Conservation (phyloP, 1,139 yeast genomes). For the Pichia sp. region DNA sequence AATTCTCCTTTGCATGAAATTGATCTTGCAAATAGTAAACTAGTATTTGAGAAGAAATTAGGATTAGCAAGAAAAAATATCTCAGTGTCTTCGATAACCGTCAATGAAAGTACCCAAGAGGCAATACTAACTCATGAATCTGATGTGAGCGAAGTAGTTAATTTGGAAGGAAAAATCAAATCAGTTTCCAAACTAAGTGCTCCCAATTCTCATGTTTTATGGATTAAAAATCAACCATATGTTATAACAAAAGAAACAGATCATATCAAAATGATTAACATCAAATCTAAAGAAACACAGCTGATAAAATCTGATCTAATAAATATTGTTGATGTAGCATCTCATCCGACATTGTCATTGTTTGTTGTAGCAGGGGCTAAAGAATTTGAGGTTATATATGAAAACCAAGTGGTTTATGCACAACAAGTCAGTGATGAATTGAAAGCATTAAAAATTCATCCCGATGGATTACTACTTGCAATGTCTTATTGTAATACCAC, state of each 20-base stretch:
- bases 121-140: slow-evolving; percentile 3
- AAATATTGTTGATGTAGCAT: neutral
- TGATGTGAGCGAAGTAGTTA: slow-evolving; percentile 5
- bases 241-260: slow-evolving; percentile 1
- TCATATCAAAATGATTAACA: neutral
- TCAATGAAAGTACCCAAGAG: slow-evolving; percentile 1
- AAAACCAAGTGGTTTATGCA: slow-evolving; percentile 5
- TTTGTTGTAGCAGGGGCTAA: slow-evolving; percentile 15
- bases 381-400: slow-evolving; percentile 15
- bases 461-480: slow-evolving; percentile 59
- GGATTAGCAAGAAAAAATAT: slow-evolving; percentile 1
- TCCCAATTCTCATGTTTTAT: slow-evolving; percentile 4
- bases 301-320: neutral
- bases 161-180: slow-evolving; percentile 3
- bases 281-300: slow-evolving; percentile 2
- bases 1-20: slow-evolving; percentile 3
- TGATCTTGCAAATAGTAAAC: neutral
- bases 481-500: slow-evolving; percentile 35
- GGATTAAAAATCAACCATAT: slow-evolving; percentile 10
- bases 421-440: slow-evolving; percentile 7
- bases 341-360: slow-evolving; percentile 24
- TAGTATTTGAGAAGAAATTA: slow-evolving; percentile 1
- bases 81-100: neutral
- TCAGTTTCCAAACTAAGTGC: slow-evolving; percentile 3
- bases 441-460: slow-evolving; percentile 36